These are phyloP conservation scores for Penicillium sp. DNA, from an alignment of 2,329 filamentous ascomycete genomes.

Conservation along the genomic window DNA sequence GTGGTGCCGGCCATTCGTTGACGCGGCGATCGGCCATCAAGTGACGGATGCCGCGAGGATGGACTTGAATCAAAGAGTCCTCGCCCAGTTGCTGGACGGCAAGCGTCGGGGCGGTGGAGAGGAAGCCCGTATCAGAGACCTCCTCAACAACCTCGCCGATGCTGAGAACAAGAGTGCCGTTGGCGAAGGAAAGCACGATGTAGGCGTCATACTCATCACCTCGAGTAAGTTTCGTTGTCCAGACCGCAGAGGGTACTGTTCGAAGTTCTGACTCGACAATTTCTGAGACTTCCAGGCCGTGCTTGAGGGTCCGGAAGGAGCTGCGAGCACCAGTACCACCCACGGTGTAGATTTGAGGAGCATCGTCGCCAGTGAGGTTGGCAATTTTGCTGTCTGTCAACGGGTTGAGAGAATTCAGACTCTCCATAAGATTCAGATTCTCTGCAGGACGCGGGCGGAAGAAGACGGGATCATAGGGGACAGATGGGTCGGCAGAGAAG, in stretches of 20 bases:
- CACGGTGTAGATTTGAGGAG: constrained; percentile 92
- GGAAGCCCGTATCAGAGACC: constrained; percentile 88
- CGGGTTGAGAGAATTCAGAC: constrained; percentile 85
- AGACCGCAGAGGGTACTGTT: constrained; percentile 85
- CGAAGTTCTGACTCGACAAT: constrained; percentile 93
- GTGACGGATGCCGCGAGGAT: constrained; percentile 93
- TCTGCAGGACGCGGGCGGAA: constrained; percentile 79
- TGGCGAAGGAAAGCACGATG: constrained; percentile 90
- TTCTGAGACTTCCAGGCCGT: constrained; percentile 89
- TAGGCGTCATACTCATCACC: constrained; percentile 88
- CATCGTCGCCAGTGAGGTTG: constrained; percentile 88
- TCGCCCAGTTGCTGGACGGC: constrained; percentile 94
- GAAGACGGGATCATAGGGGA: constrained; percentile 75
- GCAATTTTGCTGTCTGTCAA: constrained; percentile 88
- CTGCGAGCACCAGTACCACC: constrained; percentile 87
- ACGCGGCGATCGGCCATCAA: constrained; percentile 75
- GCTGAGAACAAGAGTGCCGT: constrained; percentile 86
- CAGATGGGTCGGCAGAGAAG: constrained; percentile 73
- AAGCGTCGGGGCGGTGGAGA: constrained; percentile 83
- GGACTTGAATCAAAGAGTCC: constrained; percentile 88
- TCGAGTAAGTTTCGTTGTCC: constrained; percentile 86
- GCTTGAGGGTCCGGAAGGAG: constrained; percentile 86
- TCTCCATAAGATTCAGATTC: constrained; percentile 83
- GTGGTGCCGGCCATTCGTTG: constrained; percentile 91
- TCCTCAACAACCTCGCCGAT: constrained; percentile 98